Evolutionary conservation across 805 yeast species (phyloP).

Genomic region (Candida ipomoeae): DNA sequence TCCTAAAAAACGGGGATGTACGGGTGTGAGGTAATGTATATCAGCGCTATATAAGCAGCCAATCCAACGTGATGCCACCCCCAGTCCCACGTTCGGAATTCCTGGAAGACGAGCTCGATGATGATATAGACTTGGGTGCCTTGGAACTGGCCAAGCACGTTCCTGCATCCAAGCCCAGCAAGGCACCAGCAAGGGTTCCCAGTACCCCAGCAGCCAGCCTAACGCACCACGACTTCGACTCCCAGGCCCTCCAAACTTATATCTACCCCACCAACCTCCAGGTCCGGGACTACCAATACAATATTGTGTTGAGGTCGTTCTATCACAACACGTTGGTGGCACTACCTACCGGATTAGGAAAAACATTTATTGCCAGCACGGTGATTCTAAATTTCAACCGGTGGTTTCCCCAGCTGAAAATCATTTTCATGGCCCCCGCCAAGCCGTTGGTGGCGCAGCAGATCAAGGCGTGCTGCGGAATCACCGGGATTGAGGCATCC

Average conservation of each 20-base stretch:
- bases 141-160: neutral
- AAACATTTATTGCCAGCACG: conserved; percentile 92
- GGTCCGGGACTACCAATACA: conserved; percentile 82
- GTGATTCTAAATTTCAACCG: conserved; percentile 85
- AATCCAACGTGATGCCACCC: neutral
- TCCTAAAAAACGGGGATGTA: neutral
- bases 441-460: conserved; percentile 95
- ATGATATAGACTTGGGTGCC: conserved; percentile 13
- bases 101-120: conserved; percentile 13
- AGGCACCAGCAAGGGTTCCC: neutral
- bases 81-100: neutral
- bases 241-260: conserved; percentile 35
- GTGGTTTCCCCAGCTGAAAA: conserved; percentile 78
- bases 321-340: conserved; percentile 78
- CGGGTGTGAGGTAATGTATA: neutral
- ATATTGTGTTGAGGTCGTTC: conserved; percentile 69
- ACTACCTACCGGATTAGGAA: conserved; percentile 95
- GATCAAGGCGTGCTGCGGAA: conserved; percentile 83
- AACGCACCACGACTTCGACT: conserved; percentile 10
- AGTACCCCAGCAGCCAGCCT: neutral
- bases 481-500: conserved; percentile 74
- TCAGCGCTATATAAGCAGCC: neutral
- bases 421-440: conserved; percentile 96
- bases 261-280: conserved; percentile 84
- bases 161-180: neutral